Conservation (phyloP, 345 rosid species). For the Gossypium rotundifolium region DNA sequence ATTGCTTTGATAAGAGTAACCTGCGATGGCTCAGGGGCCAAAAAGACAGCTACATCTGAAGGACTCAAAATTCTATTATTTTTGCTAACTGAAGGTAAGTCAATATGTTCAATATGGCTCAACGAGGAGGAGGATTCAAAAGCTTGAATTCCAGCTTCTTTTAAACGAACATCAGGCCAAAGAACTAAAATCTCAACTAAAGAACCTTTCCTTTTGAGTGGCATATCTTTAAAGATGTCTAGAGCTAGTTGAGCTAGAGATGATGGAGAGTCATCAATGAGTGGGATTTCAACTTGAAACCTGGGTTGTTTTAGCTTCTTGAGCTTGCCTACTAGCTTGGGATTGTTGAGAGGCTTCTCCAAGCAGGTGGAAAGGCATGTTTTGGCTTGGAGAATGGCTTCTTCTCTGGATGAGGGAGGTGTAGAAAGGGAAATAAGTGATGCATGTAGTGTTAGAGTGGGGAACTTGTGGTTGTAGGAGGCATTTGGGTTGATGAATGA, state of each 20-base stretch:
- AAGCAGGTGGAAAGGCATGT: constrained; percentile 64
- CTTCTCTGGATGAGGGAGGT: constrained; percentile 68
- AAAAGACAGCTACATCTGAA: constrained; percentile 57
- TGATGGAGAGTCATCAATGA: constrained; percentile 55
- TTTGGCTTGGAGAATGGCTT: constrained; percentile 75
- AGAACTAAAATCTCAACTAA: constrained; percentile 40
- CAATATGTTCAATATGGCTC: constrained; percentile 33
- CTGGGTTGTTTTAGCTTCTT: constrained; percentile 72
- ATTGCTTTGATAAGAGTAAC: constrained; percentile 29
- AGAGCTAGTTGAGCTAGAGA: constrained; percentile 52
- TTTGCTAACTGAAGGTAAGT: constrained; percentile 28
- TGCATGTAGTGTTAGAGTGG: constrained; percentile 26
- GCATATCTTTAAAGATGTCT: constrained; percentile 45
- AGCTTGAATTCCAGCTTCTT: constrained; percentile 31
- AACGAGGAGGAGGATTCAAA: constrained; percentile 26
- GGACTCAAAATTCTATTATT: constrained; percentile 28
- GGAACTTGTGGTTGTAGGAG: constrained; percentile 19
- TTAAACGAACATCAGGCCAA: constrained; percentile 41
- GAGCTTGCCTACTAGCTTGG: constrained; percentile 57
- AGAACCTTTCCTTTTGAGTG: constrained; percentile 54
- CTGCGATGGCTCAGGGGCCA: constrained; percentile 58
- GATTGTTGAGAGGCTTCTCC: constrained; percentile 70
- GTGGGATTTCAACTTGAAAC: constrained; percentile 69
- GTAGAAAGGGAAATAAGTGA: constrained; percentile 37
- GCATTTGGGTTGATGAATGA: constrained; percentile 10